Percentiles rank a stretch among this genome's conserved stretches.
phyloP scores from a whole-genome alignment of 106 monocot species.

The Platanthera guangdongensis region DNA sequence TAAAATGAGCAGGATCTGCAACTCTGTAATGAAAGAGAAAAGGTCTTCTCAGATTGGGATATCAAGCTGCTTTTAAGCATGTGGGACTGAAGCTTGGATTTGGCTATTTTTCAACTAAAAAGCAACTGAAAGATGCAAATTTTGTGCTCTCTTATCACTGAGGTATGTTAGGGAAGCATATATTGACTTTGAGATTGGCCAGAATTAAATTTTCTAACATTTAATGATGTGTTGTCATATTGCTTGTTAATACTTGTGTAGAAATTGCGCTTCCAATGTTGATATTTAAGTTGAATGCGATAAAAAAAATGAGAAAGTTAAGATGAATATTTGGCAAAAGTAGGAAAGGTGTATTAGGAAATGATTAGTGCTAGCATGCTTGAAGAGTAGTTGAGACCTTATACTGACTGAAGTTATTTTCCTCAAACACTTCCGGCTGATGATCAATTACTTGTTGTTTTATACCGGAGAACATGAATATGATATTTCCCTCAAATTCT shows the following conservation, averaged over 20 bases:
- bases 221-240: not conserved
- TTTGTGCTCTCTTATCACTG: not conserved
- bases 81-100: not conserved
- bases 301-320: too few relatives aligned
- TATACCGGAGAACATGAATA: too few relatives aligned
- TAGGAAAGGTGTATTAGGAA: too few relatives aligned
- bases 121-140: not conserved
- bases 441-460: too few relatives aligned
- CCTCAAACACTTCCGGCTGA: too few relatives aligned
- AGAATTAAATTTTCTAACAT: not conserved
- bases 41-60: not conserved
- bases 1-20: constrained; percentile 2
- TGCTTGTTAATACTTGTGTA: not conserved
- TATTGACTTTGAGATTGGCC: not conserved
- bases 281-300: too few relatives aligned
- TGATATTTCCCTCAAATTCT: too few relatives aligned
- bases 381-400: too few relatives aligned
- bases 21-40: not conserved
- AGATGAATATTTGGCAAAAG: too few relatives aligned
- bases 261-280: too few relatives aligned
- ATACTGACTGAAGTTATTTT: too few relatives aligned
- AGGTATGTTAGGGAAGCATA: not conserved
- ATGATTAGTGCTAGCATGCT: too few relatives aligned
- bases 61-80: not conserved
- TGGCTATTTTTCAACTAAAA: not conserved